These are phyloP conservation scores for Fusarium stilboides DNA, from an alignment of 2,329 filamentous ascomycete species.

Conservation along the genomic window DNA sequence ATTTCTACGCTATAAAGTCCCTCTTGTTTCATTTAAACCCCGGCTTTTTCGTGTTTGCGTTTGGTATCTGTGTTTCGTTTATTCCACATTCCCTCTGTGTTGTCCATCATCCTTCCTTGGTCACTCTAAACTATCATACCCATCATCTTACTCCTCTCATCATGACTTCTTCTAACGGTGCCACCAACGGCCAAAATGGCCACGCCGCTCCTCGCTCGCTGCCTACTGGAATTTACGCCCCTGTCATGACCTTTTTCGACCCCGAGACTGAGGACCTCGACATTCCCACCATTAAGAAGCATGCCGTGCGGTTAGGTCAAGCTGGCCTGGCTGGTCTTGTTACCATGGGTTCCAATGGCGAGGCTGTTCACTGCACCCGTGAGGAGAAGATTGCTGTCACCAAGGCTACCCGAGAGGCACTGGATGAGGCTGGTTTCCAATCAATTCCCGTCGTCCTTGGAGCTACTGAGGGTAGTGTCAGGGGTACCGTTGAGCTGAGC, in stretches of 20 bases:
- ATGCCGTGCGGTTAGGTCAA: conserved; percentile 82
- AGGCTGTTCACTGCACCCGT: conserved; percentile 86
- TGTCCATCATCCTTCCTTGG: conserved; percentile 5
- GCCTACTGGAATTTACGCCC: conserved; percentile 87
- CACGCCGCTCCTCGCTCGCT: conserved; percentile 67
- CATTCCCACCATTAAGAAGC: conserved; percentile 82
- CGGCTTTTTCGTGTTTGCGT: conserved; percentile 19
- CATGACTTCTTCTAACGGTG: conserved; percentile 48
- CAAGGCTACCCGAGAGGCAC: conserved; percentile 82
- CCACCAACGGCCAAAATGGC: conserved; percentile 45
- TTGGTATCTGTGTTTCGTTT: conserved; percentile 16
- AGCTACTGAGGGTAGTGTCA: conserved; percentile 85
- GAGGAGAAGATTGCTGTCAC: conserved; percentile 84
- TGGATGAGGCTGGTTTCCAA: conserved; percentile 84
- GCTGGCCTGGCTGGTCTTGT: conserved; percentile 87
- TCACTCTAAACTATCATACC: not conserved
- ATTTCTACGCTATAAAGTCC: conserved; percentile 47
- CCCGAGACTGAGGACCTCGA: conserved; percentile 88
- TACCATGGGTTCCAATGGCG: conserved; percentile 91
- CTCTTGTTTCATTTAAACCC: conserved; percentile 40
- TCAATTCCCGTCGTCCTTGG: conserved; percentile 86
- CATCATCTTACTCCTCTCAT: conserved; percentile 21
- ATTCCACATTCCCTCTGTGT: conserved; percentile 21
- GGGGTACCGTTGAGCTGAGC: conserved; percentile 83
- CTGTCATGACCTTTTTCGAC: conserved; percentile 93